Percentiles rank a stretch among this genome's conserved stretches.
Evolutionary conservation across 345 rosid species (phyloP).

Genomic region (Eucalyptus caleyi): DNA sequence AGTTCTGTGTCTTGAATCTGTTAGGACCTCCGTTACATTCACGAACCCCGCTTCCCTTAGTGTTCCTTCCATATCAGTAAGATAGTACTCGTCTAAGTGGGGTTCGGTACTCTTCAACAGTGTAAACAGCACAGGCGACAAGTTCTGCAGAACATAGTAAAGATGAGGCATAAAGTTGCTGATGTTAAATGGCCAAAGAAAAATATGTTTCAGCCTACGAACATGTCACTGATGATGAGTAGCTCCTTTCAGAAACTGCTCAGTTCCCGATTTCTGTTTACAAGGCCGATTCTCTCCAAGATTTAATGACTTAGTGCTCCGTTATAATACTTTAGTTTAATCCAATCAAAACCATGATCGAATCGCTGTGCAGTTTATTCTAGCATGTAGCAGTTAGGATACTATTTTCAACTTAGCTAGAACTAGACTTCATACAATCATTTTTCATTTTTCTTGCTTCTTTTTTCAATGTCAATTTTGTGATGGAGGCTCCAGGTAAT

Average conservation of each 20-base stretch:
- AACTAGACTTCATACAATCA: background rate
- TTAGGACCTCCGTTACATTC: conserved; percentile 20
- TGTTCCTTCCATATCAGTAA: conserved; percentile 37
- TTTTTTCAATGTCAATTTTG: background rate
- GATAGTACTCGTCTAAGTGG: conserved; percentile 36
- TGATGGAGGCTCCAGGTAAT: background rate
- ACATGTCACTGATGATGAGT: background rate
- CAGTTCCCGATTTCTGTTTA: background rate
- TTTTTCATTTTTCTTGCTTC: background rate
- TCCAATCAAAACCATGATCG: background rate
- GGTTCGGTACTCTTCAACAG: conserved; percentile 57
- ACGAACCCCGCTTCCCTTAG: conserved; percentile 32
- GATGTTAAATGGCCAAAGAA: background rate
- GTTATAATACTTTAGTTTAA: background rate
- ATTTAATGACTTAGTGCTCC: background rate
- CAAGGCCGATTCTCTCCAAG: background rate
- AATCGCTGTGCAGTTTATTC: background rate
- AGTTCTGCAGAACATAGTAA: conserved; percentile 9
- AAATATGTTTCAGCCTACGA: background rate
- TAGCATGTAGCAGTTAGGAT: background rate
- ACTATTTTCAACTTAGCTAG: background rate
- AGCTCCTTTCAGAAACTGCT: background rate
- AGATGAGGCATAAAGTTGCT: background rate
- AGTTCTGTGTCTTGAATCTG: conserved; percentile 45
- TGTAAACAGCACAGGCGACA: conserved; percentile 48